Conservation (phyloP, 139 green algal species). For the Pleodorina starrii region DNA sequence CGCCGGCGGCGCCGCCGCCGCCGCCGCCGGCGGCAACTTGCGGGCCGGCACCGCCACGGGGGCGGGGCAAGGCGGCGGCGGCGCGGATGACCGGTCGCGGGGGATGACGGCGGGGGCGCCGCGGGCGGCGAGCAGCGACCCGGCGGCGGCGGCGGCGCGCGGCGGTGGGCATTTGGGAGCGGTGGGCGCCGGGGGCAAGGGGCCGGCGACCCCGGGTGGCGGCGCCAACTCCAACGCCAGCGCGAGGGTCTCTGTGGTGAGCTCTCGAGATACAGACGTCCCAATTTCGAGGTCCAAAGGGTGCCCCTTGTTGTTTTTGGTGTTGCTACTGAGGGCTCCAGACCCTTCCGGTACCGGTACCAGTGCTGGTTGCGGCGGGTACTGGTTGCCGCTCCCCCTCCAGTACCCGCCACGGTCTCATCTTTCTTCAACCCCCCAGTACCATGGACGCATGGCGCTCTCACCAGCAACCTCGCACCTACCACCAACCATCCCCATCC, state of each 20-base stretch:
- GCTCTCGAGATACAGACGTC: too few species aligned
- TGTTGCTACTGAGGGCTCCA: too few species aligned
- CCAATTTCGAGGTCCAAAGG: too few species aligned
- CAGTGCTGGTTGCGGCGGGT: too few species aligned
- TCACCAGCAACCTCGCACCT: neutral
- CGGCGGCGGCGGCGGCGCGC: neutral
- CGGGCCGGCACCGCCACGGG: neutral
- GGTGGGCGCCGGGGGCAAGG: neutral
- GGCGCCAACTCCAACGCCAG: neutral
- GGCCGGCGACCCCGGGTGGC: neutral
- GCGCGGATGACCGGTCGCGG: conserved; percentile 18
- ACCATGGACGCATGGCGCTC: too few species aligned
- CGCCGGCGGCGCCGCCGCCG: neutral
- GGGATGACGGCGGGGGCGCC: neutral
- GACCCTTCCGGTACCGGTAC: too few species aligned
- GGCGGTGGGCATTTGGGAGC: neutral
- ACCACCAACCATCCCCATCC: neutral
- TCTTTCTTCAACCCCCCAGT: too few species aligned
- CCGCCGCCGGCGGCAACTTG: too few species aligned
- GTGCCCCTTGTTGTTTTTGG: too few species aligned
- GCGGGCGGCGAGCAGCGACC: neutral
- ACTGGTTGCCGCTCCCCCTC: too few species aligned
- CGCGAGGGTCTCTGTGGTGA: neutral
- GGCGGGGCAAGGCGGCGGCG: neutral
- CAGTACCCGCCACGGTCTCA: too few species aligned